A percentile compares a stretch with the other conserved stretches of the same genome.
Evolutionary conservation across 306 rosid species (phyloP).

Genomic region (Cucumis melo): DNA sequence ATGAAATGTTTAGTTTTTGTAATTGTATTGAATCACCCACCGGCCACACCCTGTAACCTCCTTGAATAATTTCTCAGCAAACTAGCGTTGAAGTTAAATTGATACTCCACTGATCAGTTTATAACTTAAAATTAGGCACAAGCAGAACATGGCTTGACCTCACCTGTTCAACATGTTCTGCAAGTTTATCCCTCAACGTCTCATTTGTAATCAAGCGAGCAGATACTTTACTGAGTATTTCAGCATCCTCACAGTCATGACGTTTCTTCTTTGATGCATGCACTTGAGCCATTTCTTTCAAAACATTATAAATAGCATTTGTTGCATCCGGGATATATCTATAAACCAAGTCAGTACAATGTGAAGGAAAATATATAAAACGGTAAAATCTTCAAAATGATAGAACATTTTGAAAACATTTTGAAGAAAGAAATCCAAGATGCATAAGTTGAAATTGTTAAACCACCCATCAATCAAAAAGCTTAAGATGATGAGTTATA

Average conservation of each 20-base stretch:
- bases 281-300: conserved; percentile 44
- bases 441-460: neutral
- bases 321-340: conserved; percentile 78
- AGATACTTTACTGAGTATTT: conserved; percentile 47
- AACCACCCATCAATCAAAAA: no score
- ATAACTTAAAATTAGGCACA: neutral
- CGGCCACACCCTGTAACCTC: no score
- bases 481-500: no score
- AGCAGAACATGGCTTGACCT: conserved; percentile 10
- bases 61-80: no score
- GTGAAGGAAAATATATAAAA: neutral
- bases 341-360: conserved; percentile 20
- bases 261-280: conserved; percentile 58
- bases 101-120: neutral
- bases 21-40: no score
- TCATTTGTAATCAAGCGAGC: conserved; percentile 55
- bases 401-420: neutral
- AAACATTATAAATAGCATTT: conserved; percentile 45
- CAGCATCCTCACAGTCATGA: conserved; percentile 32
- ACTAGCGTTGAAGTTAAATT: neutral
- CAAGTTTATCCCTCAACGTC: conserved; percentile 57
- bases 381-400: neutral
- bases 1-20: no score
- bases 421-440: neutral
- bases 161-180: conserved; percentile 90